Evolutionary conservation across 768 basidiomycete genomes (phyloP), one percentile per base, ranked within the genome.

Genomic region (Xerocomellus intermedius): DNA sequence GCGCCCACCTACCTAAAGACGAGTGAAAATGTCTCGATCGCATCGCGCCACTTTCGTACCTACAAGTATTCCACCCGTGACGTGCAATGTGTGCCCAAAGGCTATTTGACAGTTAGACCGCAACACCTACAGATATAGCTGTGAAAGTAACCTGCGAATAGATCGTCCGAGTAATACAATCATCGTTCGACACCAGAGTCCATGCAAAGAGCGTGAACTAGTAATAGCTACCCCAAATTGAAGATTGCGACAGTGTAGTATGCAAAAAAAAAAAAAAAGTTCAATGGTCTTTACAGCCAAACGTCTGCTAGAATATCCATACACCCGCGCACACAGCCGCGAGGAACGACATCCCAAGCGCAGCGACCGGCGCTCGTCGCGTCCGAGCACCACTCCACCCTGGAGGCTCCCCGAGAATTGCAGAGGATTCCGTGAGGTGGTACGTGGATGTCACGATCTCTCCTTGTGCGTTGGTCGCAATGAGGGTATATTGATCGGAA

Each of bases 401-500:
- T 17, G 87, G 84, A 13, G 87, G 87, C 32, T 79, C 62, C 9
- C 90, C 89, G 12, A 92, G 78, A 8, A 77, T 75, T 8, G 83
- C 73, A 21, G 79, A 74, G 2, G 82, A 73, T 53, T 73, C 58
- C 4, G 73, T 64, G 8, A 78, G 63, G 14, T 79, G 78, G 33
- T 80, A 83, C 10, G 80, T 79, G 0, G 81, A 76, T 9, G 86
- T 90, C 3, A 75, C 68, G 1, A 84, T 60, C 10, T 71, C 61
- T 1, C 89, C 87, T 56, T 72, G 71, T 12, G 79, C 63, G 55
- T 87, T 74, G 3, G 89, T 90, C 35, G 81, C 54, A 26, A 82
- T 69, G 42, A 87, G 65, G 3, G 89, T 91, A 24, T 75, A 72
- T 16, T 82, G 65, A 8, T 78, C 78, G 33, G 74, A 73, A 26